Conservation (phyloP, 2,329 filamentous ascomycete species). For the Venturia carpophila region DNA sequence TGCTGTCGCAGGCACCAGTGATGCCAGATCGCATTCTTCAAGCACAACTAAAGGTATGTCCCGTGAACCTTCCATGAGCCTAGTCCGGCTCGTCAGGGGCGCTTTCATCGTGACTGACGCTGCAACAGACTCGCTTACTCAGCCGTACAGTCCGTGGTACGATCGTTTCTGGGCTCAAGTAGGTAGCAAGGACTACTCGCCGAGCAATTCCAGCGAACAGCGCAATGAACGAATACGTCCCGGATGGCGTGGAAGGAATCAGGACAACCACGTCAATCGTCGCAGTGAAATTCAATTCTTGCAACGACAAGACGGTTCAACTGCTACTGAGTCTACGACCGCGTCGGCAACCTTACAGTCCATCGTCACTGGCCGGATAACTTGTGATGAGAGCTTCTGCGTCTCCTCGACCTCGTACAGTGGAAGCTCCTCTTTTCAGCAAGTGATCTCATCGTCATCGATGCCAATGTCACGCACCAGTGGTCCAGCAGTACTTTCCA, state of each 20-base stretch:
- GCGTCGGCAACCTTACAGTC: neutral
- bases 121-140: neutral
- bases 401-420: neutral
- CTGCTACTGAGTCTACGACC: neutral
- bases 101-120: neutral
- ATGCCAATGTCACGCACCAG: neutral
- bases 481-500: too few species aligned
- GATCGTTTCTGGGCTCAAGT: neutral
- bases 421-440: neutral
- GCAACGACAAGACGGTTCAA: neutral
- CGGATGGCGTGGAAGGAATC: neutral
- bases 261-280: neutral
- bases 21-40: neutral
- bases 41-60: neutral
- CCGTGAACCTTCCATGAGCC: neutral
- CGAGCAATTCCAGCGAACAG: neutral
- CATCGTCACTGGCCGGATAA: neutral
- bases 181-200: neutral
- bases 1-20: neutral
- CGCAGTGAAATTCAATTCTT: neutral
- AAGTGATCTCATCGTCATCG: neutral
- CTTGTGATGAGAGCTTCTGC: neutral
- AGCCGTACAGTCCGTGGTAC: neutral
- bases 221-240: neutral
- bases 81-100: neutral